phyloP scores from a whole-genome alignment of 2,329 filamentous ascomycete species.

The Ophiocordyceps robertsii region DNA sequence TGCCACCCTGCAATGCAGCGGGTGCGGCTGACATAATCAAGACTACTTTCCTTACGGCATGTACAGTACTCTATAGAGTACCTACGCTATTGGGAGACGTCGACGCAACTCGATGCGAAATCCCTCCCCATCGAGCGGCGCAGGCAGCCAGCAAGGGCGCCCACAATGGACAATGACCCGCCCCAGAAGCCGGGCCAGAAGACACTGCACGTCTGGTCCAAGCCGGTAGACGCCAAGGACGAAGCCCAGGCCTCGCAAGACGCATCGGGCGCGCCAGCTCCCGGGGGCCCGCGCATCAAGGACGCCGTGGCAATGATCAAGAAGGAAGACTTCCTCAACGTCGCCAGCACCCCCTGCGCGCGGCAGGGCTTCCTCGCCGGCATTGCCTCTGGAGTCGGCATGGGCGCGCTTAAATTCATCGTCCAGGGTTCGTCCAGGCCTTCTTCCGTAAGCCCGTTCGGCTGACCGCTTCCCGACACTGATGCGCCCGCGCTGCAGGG shows the following conservation, averaged over 20 bases:
- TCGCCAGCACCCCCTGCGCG: conserved; percentile 73
- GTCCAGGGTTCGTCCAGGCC: conserved; percentile 48
- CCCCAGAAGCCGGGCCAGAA: conserved; percentile 12
- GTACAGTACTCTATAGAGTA: neutral
- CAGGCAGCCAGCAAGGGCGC: conserved; percentile 22
- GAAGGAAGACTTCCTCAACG: conserved; percentile 52
- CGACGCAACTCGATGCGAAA: conserved; percentile 3
- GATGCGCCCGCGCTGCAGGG: conserved; percentile 8
- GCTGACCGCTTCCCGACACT: too few relatives aligned
- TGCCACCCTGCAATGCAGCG: too few relatives aligned
- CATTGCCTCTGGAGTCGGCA: conserved; percentile 63
- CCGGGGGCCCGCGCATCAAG: conserved; percentile 33
- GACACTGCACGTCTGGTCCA: conserved; percentile 22
- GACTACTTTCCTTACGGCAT: neutral
- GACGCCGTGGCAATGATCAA: conserved; percentile 52
- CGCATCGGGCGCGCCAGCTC: conserved; percentile 7
- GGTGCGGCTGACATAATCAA: too few relatives aligned
- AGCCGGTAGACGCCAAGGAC: conserved; percentile 15
- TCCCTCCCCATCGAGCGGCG: neutral
- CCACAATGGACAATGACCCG: conserved; percentile 11
- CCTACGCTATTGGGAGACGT: neutral
- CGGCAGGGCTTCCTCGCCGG: conserved; percentile 72
- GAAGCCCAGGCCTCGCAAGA: conserved; percentile 5
- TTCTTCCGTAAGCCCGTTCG: too few relatives aligned
- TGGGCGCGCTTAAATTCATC: conserved; percentile 62